Conservation (phyloP, 2,329 filamentous ascomycete genomes). For the Mariannaea elegans region DNA sequence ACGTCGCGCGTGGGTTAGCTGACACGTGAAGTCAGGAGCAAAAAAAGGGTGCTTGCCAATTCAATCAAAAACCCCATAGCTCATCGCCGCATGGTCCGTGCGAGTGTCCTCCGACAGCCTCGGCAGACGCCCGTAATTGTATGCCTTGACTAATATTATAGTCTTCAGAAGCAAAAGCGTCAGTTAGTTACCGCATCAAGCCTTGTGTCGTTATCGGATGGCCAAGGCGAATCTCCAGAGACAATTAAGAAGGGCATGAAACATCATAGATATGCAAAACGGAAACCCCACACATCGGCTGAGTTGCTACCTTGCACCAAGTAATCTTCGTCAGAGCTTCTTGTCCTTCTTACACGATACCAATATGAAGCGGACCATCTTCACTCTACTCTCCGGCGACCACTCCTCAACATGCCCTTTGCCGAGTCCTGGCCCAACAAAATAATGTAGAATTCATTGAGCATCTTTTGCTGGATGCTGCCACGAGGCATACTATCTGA, state of each 20-base stretch:
- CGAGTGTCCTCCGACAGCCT: background rate
- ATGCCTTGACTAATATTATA: constrained; percentile 2
- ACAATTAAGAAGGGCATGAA: background rate
- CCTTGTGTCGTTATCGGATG: too few relatives aligned
- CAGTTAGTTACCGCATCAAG: background rate
- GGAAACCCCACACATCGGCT: background rate
- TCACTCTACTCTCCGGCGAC: background rate
- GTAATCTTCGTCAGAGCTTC: too few relatives aligned
- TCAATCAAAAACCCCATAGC: background rate
- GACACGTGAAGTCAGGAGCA: constrained; percentile 39
- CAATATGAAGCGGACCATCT: too few relatives aligned
- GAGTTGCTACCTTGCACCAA: too few relatives aligned
- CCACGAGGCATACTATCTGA: constrained; percentile 39
- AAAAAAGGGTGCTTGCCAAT: background rate
- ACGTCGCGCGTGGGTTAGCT: constrained; percentile 18
- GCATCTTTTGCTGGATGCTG: constrained; percentile 22
- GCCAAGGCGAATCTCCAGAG: background rate
- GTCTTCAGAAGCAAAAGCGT: background rate
- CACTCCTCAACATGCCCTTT: background rate
- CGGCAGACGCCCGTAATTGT: constrained; percentile 14
- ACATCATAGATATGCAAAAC: background rate
- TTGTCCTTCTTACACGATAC: too few relatives aligned
- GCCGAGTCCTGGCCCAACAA: constrained; percentile 6
- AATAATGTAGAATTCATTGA: constrained; percentile 1
- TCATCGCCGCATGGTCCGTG: constrained; percentile 14